Evolutionary conservation across 306 rosid genomes (phyloP).

Genomic region (Casuarina cunninghamiana): DNA sequence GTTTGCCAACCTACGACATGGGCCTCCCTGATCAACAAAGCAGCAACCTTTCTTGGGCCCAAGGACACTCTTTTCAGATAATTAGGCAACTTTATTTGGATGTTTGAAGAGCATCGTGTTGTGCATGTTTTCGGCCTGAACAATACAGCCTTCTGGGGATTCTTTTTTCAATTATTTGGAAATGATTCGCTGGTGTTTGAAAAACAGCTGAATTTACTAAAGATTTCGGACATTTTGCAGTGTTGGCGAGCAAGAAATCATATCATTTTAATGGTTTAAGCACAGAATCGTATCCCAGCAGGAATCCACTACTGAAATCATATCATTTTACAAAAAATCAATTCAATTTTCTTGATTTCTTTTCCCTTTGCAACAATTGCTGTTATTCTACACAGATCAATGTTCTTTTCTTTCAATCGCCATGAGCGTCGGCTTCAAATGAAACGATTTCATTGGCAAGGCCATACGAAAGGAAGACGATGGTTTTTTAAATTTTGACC

Average conservation of each 20-base stretch:
- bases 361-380: not conserved
- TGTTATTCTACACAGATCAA: conserved; percentile 13
- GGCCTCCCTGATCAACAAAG: not conserved
- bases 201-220: too few relatives aligned
- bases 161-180: too few relatives aligned
- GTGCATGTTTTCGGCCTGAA: too few relatives aligned
- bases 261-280: too few relatives aligned
- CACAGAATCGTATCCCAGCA: too few relatives aligned
- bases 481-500: not conserved
- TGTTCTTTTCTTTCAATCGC: conserved; percentile 2
- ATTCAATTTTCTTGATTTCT: conserved; percentile 14
- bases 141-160: too few relatives aligned
- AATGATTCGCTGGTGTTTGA: too few relatives aligned
- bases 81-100: too few relatives aligned
- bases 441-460: not conserved
- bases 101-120: too few relatives aligned
- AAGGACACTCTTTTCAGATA: not conserved
- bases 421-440: conserved; percentile 1
- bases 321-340: not conserved
- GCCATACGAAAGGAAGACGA: not conserved
- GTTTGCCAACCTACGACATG: not conserved
- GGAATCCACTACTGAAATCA: too few relatives aligned
- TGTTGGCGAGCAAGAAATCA: too few relatives aligned
- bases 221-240: too few relatives aligned
- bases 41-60: not conserved